Evolutionary conservation across 208 protist species (phyloP).

Genomic region (Plasmodiophora brassicae): DNA sequence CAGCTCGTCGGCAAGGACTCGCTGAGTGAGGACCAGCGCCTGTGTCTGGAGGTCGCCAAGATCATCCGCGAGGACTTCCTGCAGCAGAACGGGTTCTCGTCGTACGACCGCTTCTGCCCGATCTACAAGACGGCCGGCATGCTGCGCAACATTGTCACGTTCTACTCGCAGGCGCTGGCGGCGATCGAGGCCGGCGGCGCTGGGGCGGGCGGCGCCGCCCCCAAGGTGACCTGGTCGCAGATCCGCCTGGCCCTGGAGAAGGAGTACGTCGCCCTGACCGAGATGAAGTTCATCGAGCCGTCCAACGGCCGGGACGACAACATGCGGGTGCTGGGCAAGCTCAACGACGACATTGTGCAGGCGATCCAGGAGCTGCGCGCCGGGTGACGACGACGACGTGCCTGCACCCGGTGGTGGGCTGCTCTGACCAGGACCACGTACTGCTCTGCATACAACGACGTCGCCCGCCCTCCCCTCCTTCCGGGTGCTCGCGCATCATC

Average conservation of each 20-base stretch:
- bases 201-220: neutral
- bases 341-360: neutral
- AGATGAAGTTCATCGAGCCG: slow-evolving; percentile 31
- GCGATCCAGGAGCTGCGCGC: neutral
- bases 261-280: neutral
- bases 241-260: neutral
- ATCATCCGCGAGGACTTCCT: slow-evolving; percentile 99
- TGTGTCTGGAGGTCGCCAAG: slow-evolving; percentile 97
- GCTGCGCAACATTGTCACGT: slow-evolving; percentile 53
- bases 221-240: neutral
- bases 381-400: too few species aligned
- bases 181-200: neutral
- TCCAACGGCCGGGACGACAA: neutral
- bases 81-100: slow-evolving; percentile 98
- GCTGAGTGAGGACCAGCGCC: slow-evolving; percentile 97
- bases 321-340: neutral
- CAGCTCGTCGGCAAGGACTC: slow-evolving; percentile 99
- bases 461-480: too few species aligned
- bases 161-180: neutral
- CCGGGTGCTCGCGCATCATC: too few species aligned
- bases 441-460: too few species aligned
- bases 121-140: slow-evolving; percentile 96
- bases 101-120: slow-evolving; percentile 91
- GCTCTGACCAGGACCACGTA: too few species aligned
- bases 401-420: too few species aligned